A percentile compares a stretch with the other conserved stretches of the same genome.
Evolutionary conservation across 2,329 filamentous ascomycete species (phyloP).

Genomic region (Verticillium nubilum): DNA sequence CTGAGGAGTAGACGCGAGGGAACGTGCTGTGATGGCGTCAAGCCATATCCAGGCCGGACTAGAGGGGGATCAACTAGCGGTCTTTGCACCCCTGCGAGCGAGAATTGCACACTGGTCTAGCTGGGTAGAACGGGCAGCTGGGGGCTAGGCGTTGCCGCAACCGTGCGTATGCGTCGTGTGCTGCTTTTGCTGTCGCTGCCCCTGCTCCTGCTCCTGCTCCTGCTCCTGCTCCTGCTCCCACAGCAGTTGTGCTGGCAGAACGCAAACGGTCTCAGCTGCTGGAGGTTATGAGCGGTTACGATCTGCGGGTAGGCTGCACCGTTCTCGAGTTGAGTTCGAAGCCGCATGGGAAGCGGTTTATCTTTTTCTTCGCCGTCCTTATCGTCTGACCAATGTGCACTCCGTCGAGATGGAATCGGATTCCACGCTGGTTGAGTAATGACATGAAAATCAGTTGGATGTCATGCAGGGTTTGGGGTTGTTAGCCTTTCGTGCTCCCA

Average conservation of each 20-base stretch:
- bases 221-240: too few relatives aligned
- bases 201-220: too few relatives aligned
- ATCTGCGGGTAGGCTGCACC: neutral
- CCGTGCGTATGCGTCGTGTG: neutral
- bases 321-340: neutral
- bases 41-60: neutral
- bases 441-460: too few relatives aligned
- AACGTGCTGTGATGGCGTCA: constrained; percentile 1
- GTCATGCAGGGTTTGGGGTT: too few relatives aligned
- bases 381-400: neutral
- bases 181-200: neutral
- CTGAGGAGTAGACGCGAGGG: neutral
- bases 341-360: neutral
- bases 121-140: neutral
- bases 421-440: too few relatives aligned
- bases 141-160: neutral
- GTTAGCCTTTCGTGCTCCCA: neutral
- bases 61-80: neutral
- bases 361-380: neutral
- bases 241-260: neutral
- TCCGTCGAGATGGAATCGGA: neutral
- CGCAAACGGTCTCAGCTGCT: neutral
- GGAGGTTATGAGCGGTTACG: neutral
- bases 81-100: neutral
- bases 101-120: neutral